Conservation (phyloP, 768 basidiomycete genomes). For the Thelephora ganbajun region DNA sequence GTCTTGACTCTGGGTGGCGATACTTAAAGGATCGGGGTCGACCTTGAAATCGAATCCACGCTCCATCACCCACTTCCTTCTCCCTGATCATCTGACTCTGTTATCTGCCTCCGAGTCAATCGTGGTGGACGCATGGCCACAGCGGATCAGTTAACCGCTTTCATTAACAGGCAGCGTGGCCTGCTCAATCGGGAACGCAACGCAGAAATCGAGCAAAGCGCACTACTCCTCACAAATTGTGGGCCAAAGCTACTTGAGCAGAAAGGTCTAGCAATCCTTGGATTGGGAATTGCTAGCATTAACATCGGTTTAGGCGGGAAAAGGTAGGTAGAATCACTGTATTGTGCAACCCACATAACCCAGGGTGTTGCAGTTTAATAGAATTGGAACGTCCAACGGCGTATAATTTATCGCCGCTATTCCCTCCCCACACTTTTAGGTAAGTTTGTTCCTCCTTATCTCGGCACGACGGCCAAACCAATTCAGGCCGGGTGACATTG, state of each 20-base stretch:
- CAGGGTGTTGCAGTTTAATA: slow-evolving; percentile 46
- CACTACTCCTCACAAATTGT: slow-evolving; percentile 71
- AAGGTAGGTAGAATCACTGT: slow-evolving; percentile 36
- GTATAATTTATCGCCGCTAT: slow-evolving; percentile 52
- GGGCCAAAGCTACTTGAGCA: slow-evolving; percentile 77
- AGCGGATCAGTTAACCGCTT: slow-evolving; percentile 29
- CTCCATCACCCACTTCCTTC: no score
- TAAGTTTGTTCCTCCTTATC: slow-evolving; percentile 13
- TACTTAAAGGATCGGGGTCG: no score
- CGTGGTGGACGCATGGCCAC: slow-evolving; percentile 8
- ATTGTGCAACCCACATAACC: no score
- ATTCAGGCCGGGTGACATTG: slow-evolving; percentile 74
- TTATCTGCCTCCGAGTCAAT: not conserved
- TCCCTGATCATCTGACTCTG: no score
- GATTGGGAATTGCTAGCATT: slow-evolving; percentile 56
- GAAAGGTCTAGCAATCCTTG: slow-evolving; percentile 68
- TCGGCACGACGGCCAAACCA: not conserved
- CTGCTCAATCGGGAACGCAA: slow-evolving; percentile 63
- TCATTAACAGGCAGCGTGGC: slow-evolving; percentile 51
- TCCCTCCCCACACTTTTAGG: slow-evolving; percentile 85
- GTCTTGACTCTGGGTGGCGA: no score
- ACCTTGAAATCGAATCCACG: no score
- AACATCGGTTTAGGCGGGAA: slow-evolving; percentile 86
- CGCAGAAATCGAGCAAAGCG: slow-evolving; percentile 73
- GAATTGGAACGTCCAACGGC: slow-evolving; percentile 77